These are phyloP conservation scores for Neurospora tetraspora DNA, from an alignment of 495 filamentous ascomycete genomes.

Conservation along the genomic window DNA sequence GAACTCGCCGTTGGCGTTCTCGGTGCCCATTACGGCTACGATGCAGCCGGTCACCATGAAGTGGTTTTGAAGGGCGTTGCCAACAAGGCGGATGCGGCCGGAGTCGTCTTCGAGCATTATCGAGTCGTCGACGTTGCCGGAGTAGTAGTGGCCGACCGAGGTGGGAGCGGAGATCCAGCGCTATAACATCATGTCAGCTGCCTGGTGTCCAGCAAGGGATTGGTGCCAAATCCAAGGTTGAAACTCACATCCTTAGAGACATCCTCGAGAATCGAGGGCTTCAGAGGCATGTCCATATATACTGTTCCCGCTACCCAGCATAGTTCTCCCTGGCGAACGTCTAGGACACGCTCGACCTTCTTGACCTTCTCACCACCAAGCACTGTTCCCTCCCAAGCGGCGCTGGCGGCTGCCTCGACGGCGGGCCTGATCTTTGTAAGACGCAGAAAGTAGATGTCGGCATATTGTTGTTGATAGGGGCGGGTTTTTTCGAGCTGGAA, in stretches of 20 bases:
- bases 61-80: conserved; percentile 48
- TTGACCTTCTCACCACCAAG: conserved; percentile 68
- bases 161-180: conserved; percentile 81
- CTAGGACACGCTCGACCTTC: conserved; percentile 75
- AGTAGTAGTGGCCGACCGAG: conserved; percentile 64
- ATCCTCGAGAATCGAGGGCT: conserved; percentile 95
- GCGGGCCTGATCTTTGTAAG: conserved; percentile 78
- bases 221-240: background rate
- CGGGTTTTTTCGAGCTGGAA: conserved; percentile 62
- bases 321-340: conserved; percentile 89
- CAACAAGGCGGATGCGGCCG: conserved; percentile 75
- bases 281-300: conserved; percentile 94
- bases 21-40: conserved; percentile 83
- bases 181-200: conserved; percentile 28
- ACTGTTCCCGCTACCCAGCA: conserved; percentile 94
- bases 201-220: background rate
- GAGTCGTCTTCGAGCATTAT: conserved; percentile 94
- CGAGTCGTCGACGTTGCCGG: conserved; percentile 48
- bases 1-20: conserved; percentile 85
- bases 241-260: conserved; percentile 74
- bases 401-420: conserved; percentile 61
- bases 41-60: conserved; percentile 86
- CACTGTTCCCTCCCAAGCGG: conserved; percentile 69
- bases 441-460: conserved; percentile 92
- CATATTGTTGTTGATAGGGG: conserved; percentile 91